These are phyloP conservation scores for Gynochthodes officinalis DNA, from an alignment of 257 asterid genomes.

Conservation along the genomic window DNA sequence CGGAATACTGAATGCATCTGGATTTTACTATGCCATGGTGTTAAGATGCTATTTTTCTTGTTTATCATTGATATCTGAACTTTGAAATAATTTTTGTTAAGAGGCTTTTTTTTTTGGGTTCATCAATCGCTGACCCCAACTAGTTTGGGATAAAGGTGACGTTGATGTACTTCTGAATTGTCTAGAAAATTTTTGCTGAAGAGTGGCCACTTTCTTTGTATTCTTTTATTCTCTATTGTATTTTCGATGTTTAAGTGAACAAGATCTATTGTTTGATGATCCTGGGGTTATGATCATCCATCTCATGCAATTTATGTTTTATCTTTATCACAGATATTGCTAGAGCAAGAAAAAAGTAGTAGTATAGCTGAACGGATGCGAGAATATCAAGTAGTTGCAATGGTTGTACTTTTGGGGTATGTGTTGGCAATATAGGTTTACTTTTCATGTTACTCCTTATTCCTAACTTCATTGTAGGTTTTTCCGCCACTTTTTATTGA, in stretches of 20 bases:
- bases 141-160: too few relatives aligned
- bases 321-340: slow-evolving; percentile 43
- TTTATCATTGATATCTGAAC: neutral
- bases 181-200: neutral
- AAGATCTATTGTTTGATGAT: neutral
- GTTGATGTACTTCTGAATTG: slow-evolving; percentile 7
- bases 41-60: neutral
- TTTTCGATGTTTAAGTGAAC: neutral
- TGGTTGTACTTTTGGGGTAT: slow-evolving; percentile 85
- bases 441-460: neutral
- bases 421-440: neutral
- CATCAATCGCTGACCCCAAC: too few relatives aligned
- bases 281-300: slow-evolving; percentile 12
- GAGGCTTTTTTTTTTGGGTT: too few relatives aligned
- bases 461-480: neutral
- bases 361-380: slow-evolving; percentile 68
- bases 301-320: slow-evolving; percentile 16
- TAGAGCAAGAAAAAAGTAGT: slow-evolving; percentile 55
- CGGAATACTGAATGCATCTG: neutral
- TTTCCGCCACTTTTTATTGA: neutral
- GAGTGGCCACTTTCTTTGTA: neutral
- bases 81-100: neutral
- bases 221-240: neutral
- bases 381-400: slow-evolving; percentile 78
- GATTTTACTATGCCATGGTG: neutral